phyloP scores from a whole-genome alignment of 2,329 filamentous ascomycete genomes.

The Ascomycota sp. region DNA sequence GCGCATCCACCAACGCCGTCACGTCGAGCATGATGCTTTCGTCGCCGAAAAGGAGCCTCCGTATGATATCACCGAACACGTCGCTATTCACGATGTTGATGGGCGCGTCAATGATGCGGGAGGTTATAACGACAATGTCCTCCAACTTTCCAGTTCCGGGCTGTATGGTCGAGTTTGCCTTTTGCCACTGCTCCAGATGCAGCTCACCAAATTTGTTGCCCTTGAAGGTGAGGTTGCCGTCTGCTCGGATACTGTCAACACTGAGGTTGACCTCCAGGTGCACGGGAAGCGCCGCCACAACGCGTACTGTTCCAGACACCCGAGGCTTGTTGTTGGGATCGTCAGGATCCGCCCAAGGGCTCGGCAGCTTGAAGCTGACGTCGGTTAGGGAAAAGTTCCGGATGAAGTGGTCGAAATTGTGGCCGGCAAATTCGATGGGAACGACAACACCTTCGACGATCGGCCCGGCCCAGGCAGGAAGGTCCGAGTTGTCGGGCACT shows the following conservation, averaged over 20 bases:
- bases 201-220: slow-evolving; percentile 61
- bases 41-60: slow-evolving; percentile 56
- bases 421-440: slow-evolving; percentile 66
- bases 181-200: slow-evolving; percentile 63
- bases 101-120: slow-evolving; percentile 57
- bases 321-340: slow-evolving; percentile 54
- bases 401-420: slow-evolving; percentile 63
- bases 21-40: slow-evolving; percentile 52
- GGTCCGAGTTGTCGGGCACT: slow-evolving; percentile 39
- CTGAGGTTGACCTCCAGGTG: slow-evolving; percentile 75
- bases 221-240: slow-evolving; percentile 64
- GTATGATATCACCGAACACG: slow-evolving; percentile 63
- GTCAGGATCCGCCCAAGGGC: slow-evolving; percentile 56
- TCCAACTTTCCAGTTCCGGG: slow-evolving; percentile 28
- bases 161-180: slow-evolving; percentile 58
- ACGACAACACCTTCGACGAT: slow-evolving; percentile 66
- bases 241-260: slow-evolving; percentile 56
- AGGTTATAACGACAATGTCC: slow-evolving; percentile 50
- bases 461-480: slow-evolving; percentile 66
- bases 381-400: slow-evolving; percentile 73
- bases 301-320: slow-evolving; percentile 67
- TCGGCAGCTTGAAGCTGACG: slow-evolving; percentile 70
- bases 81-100: slow-evolving; percentile 64
- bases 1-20: slow-evolving; percentile 62
- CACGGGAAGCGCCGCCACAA: slow-evolving; percentile 57